Percentiles rank a stretch among this genome's conserved stretches.
Evolutionary conservation across 352 stramenopile species (phyloP).

Genomic region (Globisporangium alternatum): DNA sequence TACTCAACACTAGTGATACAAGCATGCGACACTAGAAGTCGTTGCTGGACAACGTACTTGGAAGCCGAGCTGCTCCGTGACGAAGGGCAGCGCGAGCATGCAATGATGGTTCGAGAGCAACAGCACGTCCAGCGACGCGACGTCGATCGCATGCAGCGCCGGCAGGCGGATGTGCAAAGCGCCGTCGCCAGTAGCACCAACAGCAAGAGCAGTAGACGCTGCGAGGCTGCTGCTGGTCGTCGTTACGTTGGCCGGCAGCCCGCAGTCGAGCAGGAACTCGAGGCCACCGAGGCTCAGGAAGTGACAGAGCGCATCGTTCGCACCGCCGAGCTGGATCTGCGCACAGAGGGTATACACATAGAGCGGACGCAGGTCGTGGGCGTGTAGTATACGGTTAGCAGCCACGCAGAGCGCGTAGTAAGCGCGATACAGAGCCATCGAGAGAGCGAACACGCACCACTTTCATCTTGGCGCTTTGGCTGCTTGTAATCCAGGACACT

Average conservation of each 20-base stretch:
- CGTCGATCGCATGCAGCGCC: conserved; percentile 45
- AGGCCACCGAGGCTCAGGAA: conserved; percentile 79
- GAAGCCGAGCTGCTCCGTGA: conserved; percentile 74
- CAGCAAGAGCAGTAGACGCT: background rate
- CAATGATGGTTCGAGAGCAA: conserved; percentile 73
- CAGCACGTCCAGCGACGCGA: conserved; percentile 63
- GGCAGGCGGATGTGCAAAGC: conserved; percentile 33
- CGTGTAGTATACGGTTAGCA: background rate
- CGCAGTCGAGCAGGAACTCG: conserved; percentile 81
- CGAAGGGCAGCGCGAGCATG: conserved; percentile 69
- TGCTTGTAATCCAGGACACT: no score
- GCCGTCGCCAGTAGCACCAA: background rate
- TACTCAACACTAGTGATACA: background rate
- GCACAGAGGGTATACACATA: no score
- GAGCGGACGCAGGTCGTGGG: background rate
- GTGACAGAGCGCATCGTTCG: conserved; percentile 70
- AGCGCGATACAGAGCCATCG: background rate
- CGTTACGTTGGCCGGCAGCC: conserved; percentile 23
- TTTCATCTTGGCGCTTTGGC: conserved; percentile 4
- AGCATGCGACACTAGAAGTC: background rate
- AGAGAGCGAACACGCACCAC: conserved; percentile 3
- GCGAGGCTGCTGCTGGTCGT: conserved; percentile 11
- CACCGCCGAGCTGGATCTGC: conserved; percentile 73
- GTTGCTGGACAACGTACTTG: conserved; percentile 22
- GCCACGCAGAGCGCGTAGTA: background rate